These are phyloP conservation scores for Kwoniella sp. DNA, from an alignment of 768 basidiomycete genomes.

Conservation along the genomic window DNA sequence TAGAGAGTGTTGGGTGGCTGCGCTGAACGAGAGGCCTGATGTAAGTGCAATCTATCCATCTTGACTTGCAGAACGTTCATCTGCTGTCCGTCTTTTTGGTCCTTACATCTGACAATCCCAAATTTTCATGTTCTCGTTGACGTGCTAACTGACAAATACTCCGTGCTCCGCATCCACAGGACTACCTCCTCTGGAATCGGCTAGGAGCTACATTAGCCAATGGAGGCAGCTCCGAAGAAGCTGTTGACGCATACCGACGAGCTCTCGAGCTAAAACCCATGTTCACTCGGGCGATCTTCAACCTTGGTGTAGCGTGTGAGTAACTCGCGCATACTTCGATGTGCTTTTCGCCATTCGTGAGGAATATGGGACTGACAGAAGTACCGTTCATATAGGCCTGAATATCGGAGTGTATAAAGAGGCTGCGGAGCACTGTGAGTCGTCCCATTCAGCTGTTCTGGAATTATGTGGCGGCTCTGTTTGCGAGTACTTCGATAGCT, in stretches of 20 bases:
- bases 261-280: conserved; percentile 88
- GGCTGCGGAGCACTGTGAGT: conserved; percentile 81
- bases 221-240: conserved; percentile 90
- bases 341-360: too few relatives aligned
- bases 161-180: conserved; percentile 59
- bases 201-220: conserved; percentile 93
- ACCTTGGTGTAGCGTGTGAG: conserved; percentile 95
- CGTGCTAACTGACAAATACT: too few relatives aligned
- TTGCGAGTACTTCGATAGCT: too few relatives aligned
- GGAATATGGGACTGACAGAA: too few relatives aligned
- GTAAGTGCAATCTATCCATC: conserved; percentile 58
- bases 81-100: too few relatives aligned
- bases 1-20: conserved; percentile 91
- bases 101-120: too few relatives aligned
- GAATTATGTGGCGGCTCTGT: too few relatives aligned
- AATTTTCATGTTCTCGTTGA: too few relatives aligned
- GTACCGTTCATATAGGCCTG: conserved; percentile 74
- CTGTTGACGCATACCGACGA: conserved; percentile 71
- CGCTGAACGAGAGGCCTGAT: conserved; percentile 74
- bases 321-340: too few relatives aligned
- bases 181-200: conserved; percentile 94
- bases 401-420: conserved; percentile 95
- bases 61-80: not conserved
- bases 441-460: not conserved
- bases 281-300: conserved; percentile 95